Percentiles rank a stretch among this genome's conserved stretches.
phyloP scores from a whole-genome alignment of 129 eudicot species.

The Lonicera japonica region DNA sequence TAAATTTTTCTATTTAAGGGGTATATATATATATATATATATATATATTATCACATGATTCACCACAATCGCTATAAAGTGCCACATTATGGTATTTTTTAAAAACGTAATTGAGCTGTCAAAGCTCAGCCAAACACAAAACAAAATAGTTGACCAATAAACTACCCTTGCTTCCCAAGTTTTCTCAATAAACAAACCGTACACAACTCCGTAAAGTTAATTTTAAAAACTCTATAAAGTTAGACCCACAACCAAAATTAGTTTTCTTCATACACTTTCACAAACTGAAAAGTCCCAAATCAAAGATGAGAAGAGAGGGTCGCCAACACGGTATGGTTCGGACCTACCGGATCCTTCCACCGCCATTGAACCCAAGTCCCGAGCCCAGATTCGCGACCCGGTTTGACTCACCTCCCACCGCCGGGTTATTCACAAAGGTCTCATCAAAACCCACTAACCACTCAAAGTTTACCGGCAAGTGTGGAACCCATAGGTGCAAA shows the following conservation, averaged over 20 bases:
- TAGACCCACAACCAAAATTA: neutral
- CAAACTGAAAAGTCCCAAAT: neutral
- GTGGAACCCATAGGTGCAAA: conserved; percentile 37
- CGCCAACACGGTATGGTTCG: conserved; percentile 45
- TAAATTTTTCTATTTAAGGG: too few species aligned
- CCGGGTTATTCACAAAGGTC: conserved; percentile 48
- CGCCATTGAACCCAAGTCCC: conserved; percentile 9
- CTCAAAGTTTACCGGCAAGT: conserved; percentile 67
- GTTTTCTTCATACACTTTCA: neutral
- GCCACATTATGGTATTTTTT: too few species aligned
- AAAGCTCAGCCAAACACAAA: neutral
- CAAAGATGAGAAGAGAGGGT: conserved; percentile 43
- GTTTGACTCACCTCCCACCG: conserved; percentile 35
- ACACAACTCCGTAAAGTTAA: neutral
- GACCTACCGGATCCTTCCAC: conserved; percentile 23
- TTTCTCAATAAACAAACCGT: conserved; percentile 4
- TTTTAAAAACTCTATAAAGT: too few species aligned
- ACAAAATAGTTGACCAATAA: neutral
- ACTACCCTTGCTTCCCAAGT: conserved; percentile 27
- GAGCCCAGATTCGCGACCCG: conserved; percentile 11
- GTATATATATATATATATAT: too few species aligned
- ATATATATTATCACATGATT: too few species aligned
- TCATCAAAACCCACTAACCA: conserved; percentile 60
- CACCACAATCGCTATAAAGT: too few species aligned
- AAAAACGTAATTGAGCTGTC: too few species aligned